Evolutionary conservation across 495 filamentous ascomycete species (phyloP).

Genomic region (Penicillium malachiteum): DNA sequence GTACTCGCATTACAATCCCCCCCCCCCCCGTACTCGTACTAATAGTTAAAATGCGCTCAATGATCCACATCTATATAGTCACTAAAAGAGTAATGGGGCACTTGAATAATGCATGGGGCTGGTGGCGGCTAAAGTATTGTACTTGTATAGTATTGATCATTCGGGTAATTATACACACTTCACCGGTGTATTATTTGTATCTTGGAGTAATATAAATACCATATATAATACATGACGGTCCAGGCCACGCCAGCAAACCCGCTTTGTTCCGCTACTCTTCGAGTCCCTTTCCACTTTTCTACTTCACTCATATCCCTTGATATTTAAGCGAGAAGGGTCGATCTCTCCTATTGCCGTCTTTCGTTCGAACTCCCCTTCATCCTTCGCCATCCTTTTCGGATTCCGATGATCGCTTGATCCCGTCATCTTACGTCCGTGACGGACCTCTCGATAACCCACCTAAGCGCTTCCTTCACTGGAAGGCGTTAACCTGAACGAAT

Average conservation of each 20-base stretch:
- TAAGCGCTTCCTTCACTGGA: neutral
- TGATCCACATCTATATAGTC: slow-evolving; percentile 21
- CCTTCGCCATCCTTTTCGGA: slow-evolving; percentile 10
- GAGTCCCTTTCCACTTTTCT: neutral
- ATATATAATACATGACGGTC: slow-evolving; percentile 3
- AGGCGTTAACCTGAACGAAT: neutral
- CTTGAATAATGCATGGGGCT: neutral
- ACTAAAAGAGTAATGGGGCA: slow-evolving; percentile 18
- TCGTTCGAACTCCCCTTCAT: slow-evolving; percentile 21
- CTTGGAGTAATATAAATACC: slow-evolving; percentile 9
- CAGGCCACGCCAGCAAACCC: slow-evolving; percentile 27
- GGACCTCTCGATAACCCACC: slow-evolving; percentile 10
- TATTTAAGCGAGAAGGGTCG: neutral
- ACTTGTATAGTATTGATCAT: neutral
- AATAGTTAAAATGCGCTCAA: neutral
- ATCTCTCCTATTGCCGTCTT: slow-evolving; percentile 24
- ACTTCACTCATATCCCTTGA: neutral
- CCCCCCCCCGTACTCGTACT: too few relatives aligned
- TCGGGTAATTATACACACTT: neutral
- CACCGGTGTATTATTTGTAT: neutral
- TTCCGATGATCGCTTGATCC: slow-evolving; percentile 21
- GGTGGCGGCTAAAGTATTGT: neutral
- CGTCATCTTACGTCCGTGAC: slow-evolving; percentile 9
- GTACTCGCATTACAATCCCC: too few relatives aligned
- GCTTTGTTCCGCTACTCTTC: neutral